Evolutionary conservation across 208 protist species (phyloP).

Genomic region (Trypanosoma rangeli): DNA sequence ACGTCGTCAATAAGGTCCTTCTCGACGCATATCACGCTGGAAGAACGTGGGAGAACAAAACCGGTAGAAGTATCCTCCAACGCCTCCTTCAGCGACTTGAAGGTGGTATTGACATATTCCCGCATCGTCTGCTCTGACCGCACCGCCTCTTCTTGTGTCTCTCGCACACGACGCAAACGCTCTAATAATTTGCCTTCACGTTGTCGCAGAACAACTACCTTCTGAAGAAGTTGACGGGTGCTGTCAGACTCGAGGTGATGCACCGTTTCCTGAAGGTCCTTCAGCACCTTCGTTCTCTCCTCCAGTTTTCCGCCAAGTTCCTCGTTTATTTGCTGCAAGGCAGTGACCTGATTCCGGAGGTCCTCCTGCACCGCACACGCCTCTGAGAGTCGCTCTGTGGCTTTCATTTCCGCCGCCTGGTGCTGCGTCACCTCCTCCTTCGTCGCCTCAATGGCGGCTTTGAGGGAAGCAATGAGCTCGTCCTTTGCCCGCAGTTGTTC

Average conservation of each 20-base stretch:
- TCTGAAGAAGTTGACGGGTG: conserved; percentile 69
- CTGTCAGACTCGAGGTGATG: conserved; percentile 37
- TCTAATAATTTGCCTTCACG: conserved; percentile 78
- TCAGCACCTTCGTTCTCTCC: conserved; percentile 44
- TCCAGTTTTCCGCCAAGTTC: conserved; percentile 49
- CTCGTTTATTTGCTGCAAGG: conserved; percentile 53
- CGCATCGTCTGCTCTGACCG: conserved; percentile 41
- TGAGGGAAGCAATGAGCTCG: conserved; percentile 61
- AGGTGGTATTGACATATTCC: conserved; percentile 50
- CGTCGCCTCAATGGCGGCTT: conserved; percentile 36
- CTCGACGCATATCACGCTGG: conserved; percentile 45
- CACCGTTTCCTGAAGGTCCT: conserved; percentile 49
- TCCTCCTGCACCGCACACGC: conserved; percentile 33
- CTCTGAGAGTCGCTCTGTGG: conserved; percentile 15
- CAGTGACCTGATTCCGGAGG: conserved; percentile 41
- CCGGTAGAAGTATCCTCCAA: conserved; percentile 60
- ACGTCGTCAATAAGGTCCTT: conserved; percentile 60
- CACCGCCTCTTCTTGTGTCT: conserved; percentile 48
- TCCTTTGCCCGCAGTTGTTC: conserved; percentile 79
- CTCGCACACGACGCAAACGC: conserved; percentile 65
- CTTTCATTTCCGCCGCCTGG: conserved; percentile 5
- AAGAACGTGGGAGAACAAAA: conserved; percentile 76
- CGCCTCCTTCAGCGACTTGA: conserved; percentile 63
- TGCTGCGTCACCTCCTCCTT: conserved; percentile 18
- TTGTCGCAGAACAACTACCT: conserved; percentile 78